These are phyloP conservation scores for Cladobotryum mycophilum DNA, from an alignment of 2,329 filamentous ascomycete species.

Conservation along the genomic window DNA sequence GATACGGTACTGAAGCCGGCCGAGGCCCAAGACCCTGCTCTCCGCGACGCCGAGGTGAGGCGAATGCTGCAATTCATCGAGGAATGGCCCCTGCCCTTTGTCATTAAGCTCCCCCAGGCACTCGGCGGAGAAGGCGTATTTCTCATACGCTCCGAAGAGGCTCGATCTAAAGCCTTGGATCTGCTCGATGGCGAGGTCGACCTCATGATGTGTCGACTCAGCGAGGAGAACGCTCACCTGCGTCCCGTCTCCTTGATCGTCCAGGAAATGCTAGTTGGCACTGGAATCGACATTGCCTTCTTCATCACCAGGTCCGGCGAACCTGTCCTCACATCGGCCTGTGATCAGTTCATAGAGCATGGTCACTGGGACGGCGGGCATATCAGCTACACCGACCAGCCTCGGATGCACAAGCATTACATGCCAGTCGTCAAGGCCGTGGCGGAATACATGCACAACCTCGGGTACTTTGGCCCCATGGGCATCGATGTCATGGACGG, in stretches of 20 bases:
- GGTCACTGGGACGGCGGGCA: conserved; percentile 2
- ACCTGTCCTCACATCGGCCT: conserved; percentile 2
- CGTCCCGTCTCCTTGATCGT: conserved; percentile 4
- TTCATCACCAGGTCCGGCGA: conserved; percentile 3
- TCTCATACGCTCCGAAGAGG: background rate
- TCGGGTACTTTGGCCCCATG: conserved; percentile 6
- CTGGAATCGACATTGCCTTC: background rate
- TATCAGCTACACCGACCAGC: conserved; percentile 1
- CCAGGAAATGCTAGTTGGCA: conserved; percentile 6
- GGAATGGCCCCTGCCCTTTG: background rate
- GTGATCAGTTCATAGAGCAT: conserved; percentile 2
- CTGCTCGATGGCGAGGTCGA: background rate
- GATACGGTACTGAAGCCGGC: background rate
- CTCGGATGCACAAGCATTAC: background rate
- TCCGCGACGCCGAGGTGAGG: background rate
- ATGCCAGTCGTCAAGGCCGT: background rate
- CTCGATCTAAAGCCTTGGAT: background rate
- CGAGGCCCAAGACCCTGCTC: background rate
- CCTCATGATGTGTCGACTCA: conserved; percentile 1
- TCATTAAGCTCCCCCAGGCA: conserved; percentile 5
- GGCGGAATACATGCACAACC: conserved; percentile 2
- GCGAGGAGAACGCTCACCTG: conserved; percentile 1
- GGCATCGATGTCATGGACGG: conserved; percentile 7
- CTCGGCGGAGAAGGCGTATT: background rate
- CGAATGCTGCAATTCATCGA: background rate